phyloP scores from a whole-genome alignment of 2,329 filamentous ascomycete species.

The Monosporascus cannonballus region DNA sequence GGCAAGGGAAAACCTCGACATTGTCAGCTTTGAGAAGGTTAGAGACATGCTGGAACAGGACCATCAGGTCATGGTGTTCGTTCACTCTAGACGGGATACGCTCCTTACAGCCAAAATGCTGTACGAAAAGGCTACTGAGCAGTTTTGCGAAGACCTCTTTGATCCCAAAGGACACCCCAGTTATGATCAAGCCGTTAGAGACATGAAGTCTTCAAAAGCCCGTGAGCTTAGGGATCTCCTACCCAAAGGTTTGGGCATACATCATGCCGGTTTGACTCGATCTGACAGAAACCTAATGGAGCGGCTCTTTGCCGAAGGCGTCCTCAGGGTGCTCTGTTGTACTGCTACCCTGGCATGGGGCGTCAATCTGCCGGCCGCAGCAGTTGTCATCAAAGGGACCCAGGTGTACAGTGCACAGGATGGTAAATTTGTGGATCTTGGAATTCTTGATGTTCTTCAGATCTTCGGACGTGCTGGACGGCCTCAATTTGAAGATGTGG shows the following conservation, averaged over 20 bases:
- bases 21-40: constrained; percentile 87
- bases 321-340: constrained; percentile 97
- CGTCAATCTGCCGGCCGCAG: constrained; percentile 94
- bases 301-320: constrained; percentile 79
- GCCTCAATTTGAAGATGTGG: constrained; percentile 94
- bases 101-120: constrained; percentile 81
- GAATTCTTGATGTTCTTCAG: constrained; percentile 93
- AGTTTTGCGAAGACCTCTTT: constrained; percentile 74
- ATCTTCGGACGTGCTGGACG: constrained; percentile 98
- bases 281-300: constrained; percentile 96
- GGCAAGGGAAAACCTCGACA: constrained; percentile 84
- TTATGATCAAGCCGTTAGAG: constrained; percentile 72
- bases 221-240: constrained; percentile 84
- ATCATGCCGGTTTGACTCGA: constrained; percentile 94
- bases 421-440: constrained; percentile 92
- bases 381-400: constrained; percentile 96
- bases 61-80: constrained; percentile 99
- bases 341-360: constrained; percentile 97
- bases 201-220: constrained; percentile 81
- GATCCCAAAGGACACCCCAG: constrained; percentile 73
- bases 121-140: constrained; percentile 77
- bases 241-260: constrained; percentile 85
- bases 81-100: constrained; percentile 93
- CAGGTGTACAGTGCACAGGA: constrained; percentile 95
- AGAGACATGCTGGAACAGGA: constrained; percentile 83